phyloP scores from a whole-genome alignment of 306 rosid species.

The Sechiopsis laciniata region DNA sequence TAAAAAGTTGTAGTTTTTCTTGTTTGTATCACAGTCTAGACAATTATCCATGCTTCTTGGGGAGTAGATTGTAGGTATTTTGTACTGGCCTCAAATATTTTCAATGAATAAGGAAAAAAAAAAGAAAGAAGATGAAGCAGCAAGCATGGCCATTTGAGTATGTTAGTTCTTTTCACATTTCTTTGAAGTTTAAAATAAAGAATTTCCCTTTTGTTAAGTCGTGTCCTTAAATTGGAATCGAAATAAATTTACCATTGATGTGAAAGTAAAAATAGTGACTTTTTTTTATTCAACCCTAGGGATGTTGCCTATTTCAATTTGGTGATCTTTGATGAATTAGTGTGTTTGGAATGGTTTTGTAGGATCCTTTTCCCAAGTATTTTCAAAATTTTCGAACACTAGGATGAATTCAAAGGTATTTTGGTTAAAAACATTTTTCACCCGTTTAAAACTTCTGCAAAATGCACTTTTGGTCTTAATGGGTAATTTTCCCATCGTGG shows the following conservation, averaged over 20 bases:
- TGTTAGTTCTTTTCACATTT: constrained; percentile 8
- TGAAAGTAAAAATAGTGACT: not conserved
- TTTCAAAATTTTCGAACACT: too few species aligned
- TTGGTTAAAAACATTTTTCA: too few species aligned
- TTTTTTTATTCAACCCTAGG: not conserved
- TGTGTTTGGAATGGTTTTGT: not conserved
- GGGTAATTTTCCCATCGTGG: too few species aligned
- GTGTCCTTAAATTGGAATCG: not conserved
- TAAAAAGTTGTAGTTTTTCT: constrained; percentile 20
- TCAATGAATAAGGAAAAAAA: not conserved
- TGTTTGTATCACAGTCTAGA: constrained; percentile 36
- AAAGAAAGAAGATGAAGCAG: not conserved
- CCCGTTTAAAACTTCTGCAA: too few species aligned
- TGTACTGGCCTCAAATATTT: constrained; percentile 10
- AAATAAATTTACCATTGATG: not conserved
- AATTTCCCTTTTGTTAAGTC: constrained; percentile 1
- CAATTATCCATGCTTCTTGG: constrained; percentile 26
- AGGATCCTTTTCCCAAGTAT: too few species aligned
- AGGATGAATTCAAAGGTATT: too few species aligned
- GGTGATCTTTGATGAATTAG: constrained; percentile 5
- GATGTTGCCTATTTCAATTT: not conserved
- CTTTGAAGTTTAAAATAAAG: not conserved
- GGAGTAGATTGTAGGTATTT: constrained; percentile 20
- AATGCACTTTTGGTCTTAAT: too few species aligned
- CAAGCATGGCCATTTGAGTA: constrained; percentile 13